Percentiles rank a stretch among this genome's conserved stretches.
Conservation (phyloP, 257 asterid species). For the Ilex asprella region DNA sequence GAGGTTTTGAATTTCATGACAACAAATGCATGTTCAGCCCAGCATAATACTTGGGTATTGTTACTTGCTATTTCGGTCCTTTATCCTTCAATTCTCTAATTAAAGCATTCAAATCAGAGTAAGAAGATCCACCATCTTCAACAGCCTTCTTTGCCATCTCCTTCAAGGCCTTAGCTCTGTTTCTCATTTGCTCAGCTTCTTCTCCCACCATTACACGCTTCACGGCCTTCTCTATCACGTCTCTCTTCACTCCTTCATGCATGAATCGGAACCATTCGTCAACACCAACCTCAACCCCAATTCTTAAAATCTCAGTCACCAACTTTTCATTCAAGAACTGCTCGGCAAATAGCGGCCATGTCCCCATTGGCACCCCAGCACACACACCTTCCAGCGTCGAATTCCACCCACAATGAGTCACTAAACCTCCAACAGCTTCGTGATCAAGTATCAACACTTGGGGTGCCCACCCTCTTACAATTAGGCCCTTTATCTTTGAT, state of each 20-base stretch:
- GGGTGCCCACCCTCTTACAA: conserved; percentile 75
- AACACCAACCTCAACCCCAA: conserved; percentile 37
- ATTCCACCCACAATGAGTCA: conserved; percentile 63
- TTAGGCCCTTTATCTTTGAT: conserved; percentile 33
- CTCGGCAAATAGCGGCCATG: conserved; percentile 51
- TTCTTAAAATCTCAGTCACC: conserved; percentile 27
- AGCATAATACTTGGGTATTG: no score
- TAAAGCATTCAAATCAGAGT: conserved; percentile 28
- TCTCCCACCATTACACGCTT: conserved; percentile 25
- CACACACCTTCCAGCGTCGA: conserved; percentile 36
- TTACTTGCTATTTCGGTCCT: no score
- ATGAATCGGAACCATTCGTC: conserved; percentile 10
- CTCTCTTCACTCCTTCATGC: conserved; percentile 18
- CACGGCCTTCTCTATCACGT: conserved; percentile 26
- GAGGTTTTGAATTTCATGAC: no score
- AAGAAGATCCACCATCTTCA: conserved; percentile 66
- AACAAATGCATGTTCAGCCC: no score
- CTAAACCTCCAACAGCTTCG: conserved; percentile 26
- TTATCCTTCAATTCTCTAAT: conserved; percentile 23
- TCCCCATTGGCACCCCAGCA: conserved; percentile 41
- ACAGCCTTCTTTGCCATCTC: conserved; percentile 41
- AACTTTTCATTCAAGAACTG: conserved; percentile 44
- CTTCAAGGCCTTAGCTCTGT: conserved; percentile 16
- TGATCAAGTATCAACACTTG: conserved; percentile 44
- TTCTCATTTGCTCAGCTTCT: conserved; percentile 28